Evolutionary conservation across 495 filamentous ascomycete species (phyloP).

Genomic region (Cercophora scortea): DNA sequence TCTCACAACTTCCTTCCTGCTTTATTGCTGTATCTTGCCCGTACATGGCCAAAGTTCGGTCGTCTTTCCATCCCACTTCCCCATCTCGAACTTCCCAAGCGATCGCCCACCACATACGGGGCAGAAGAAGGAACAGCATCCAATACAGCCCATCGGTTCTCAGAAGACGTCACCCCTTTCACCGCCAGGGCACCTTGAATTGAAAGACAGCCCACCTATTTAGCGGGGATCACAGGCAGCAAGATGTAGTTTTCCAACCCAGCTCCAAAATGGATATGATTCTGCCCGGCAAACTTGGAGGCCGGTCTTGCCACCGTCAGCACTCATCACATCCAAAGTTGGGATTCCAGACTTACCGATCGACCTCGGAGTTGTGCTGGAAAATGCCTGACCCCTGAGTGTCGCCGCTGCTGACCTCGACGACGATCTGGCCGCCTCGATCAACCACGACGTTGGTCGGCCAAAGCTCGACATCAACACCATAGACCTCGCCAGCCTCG

Average conservation of each 20-base stretch:
- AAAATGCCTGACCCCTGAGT: conserved; percentile 56
- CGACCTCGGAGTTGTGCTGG: conserved; percentile 38
- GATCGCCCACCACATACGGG: too few relatives aligned
- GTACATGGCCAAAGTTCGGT: too few relatives aligned
- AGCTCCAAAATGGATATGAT: conserved; percentile 49
- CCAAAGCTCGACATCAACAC: conserved; percentile 61
- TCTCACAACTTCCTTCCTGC: too few relatives aligned
- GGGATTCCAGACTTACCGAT: conserved; percentile 16
- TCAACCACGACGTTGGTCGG: conserved; percentile 59
- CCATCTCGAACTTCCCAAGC: too few relatives aligned
- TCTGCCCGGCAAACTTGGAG: conserved; percentile 41
- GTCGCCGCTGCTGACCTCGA: conserved; percentile 54
- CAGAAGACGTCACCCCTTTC: too few relatives aligned
- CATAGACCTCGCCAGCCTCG: conserved; percentile 48
- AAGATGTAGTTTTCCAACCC: conserved; percentile 45
- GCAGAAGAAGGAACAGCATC: too few relatives aligned
- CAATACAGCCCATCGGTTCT: too few relatives aligned
- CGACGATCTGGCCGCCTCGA: conserved; percentile 42
- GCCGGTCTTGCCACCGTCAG: conserved; percentile 22
- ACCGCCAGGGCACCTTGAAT: not conserved
- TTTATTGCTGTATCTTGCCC: too few relatives aligned
- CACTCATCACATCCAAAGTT: not conserved
- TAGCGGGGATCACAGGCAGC: conserved; percentile 46
- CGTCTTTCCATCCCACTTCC: too few relatives aligned
- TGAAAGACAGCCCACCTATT: conserved; percentile 16